These are phyloP conservation scores for Hippophae rhamnoides DNA, from an alignment of 306 rosid species.

Conservation along the genomic window DNA sequence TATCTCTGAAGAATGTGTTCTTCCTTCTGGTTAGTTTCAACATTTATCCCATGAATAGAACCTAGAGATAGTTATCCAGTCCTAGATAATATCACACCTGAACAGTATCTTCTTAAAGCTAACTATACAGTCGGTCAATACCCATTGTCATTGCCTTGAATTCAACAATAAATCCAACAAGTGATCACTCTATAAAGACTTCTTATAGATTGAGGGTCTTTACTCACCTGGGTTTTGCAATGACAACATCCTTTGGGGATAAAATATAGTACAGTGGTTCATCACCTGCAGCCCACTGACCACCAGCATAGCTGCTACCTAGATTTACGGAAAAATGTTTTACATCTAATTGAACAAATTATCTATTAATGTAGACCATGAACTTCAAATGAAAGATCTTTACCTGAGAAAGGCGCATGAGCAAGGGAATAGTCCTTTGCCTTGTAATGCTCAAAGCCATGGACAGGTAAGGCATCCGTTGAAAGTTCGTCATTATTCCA, in stretches of 20 bases:
- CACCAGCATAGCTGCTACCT: constrained; percentile 99
- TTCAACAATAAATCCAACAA: neutral
- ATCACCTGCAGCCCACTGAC: constrained; percentile 99
- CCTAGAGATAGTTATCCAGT: too few relatives aligned
- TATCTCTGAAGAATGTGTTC: too few relatives aligned
- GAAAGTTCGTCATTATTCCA: constrained; percentile 95
- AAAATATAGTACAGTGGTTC: constrained; percentile 92
- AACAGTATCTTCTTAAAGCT: too few relatives aligned
- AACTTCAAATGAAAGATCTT: constrained; percentile 22
- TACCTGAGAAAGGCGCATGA: constrained; percentile 98
- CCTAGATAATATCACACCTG: too few relatives aligned
- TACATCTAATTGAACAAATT: constrained; percentile 22
- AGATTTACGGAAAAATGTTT: constrained; percentile 34
- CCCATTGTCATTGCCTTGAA: neutral
- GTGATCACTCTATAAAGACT: constrained; percentile 7
- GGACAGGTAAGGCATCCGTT: constrained; percentile 91
- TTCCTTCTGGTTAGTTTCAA: too few relatives aligned
- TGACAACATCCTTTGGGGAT: constrained; percentile 93
- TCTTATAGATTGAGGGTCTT: constrained; percentile 3
- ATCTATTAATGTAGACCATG: constrained; percentile 18
- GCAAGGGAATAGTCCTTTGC: constrained; percentile 98
- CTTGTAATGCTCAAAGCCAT: constrained; percentile 94
- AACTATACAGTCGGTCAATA: too few relatives aligned
- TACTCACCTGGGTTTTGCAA: constrained; percentile 91
- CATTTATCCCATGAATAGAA: too few relatives aligned